A percentile compares a stretch with the other conserved stretches of the same genome.
Evolutionary conservation across 1,139 yeast genomes (phyloP).

Genomic region (Yamadazyma oceani): DNA sequence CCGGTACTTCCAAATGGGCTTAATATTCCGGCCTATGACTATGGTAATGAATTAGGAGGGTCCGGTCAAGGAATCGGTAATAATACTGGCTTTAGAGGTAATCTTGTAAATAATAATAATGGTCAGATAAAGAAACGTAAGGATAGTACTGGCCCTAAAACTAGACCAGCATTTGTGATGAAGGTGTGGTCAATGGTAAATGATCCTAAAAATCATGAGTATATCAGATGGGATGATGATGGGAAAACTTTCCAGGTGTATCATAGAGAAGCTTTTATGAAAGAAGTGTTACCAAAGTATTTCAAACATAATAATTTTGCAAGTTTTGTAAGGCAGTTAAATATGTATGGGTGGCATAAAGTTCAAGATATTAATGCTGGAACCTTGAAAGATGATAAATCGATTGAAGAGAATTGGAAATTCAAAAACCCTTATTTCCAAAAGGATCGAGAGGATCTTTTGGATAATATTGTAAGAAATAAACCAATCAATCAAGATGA

Average conservation of each 20-base stretch:
- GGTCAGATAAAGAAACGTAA: constrained; percentile 17
- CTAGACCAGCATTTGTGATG: constrained; percentile 84
- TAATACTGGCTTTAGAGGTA: neutral
- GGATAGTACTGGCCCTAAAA: constrained; percentile 36
- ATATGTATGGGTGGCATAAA: constrained; percentile 98
- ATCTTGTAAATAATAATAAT: constrained; percentile 1
- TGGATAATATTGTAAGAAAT: constrained; percentile 66
- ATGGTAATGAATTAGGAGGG: constrained; percentile 3
- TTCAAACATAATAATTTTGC: constrained; percentile 95
- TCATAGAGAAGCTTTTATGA: constrained; percentile 85
- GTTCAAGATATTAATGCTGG: constrained; percentile 78
- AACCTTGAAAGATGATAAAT: constrained; percentile 58
- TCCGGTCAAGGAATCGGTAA: neutral
- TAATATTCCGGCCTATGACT: constrained; percentile 9
- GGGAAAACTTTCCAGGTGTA: constrained; percentile 84
- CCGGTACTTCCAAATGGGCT: constrained; percentile 30
- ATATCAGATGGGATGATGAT: constrained; percentile 81
- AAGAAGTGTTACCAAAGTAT: constrained; percentile 78
- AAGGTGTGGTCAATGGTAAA: constrained; percentile 96
- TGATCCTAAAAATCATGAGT: constrained; percentile 65
- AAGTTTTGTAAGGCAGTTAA: constrained; percentile 88
- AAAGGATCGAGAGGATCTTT: constrained; percentile 66
- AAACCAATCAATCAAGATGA: constrained; percentile 42
- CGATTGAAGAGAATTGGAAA: constrained; percentile 56
- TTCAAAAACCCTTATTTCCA: constrained; percentile 82